Conservation (phyloP, 2,329 filamentous ascomycete species). For the Ophiocordyceps camponoti-saundersi region DNA sequence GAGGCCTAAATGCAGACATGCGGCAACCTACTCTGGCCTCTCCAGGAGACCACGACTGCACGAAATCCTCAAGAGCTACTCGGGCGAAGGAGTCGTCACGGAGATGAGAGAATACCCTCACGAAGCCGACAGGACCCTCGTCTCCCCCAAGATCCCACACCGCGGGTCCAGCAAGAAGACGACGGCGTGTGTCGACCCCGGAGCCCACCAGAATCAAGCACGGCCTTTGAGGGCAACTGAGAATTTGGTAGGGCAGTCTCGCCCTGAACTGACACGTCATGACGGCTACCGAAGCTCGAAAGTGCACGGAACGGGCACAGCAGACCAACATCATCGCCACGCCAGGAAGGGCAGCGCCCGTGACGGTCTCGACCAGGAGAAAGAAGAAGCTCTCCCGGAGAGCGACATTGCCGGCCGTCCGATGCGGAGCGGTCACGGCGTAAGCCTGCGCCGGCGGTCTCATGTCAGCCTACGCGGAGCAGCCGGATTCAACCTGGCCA, state of each 20-base stretch:
- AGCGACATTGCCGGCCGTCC: constrained; percentile 9
- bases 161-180: constrained; percentile 5
- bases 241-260: not conserved
- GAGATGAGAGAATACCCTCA: constrained; percentile 1
- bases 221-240: not conserved
- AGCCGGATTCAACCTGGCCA: constrained; percentile 32
- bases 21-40: constrained; percentile 9
- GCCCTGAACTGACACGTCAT: not conserved
- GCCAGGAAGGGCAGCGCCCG: not conserved
- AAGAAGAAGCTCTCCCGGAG: constrained; percentile 10
- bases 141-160: constrained; percentile 2
- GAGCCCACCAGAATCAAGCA: not conserved
- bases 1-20: constrained; percentile 8
- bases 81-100: constrained; percentile 3
- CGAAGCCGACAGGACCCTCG: not conserved
- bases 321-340: not conserved
- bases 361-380: constrained; percentile 3
- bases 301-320: not conserved
- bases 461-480: constrained; percentile 35
- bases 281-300: not conserved
- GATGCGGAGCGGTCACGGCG: constrained; percentile 13
- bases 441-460: constrained; percentile 30
- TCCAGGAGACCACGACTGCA: constrained; percentile 9
- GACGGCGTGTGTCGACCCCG: not conserved
- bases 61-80: constrained; percentile 11